These are phyloP conservation scores for Barbarea vulgaris DNA, from an alignment of 345 rosid species.

Conservation along the genomic window DNA sequence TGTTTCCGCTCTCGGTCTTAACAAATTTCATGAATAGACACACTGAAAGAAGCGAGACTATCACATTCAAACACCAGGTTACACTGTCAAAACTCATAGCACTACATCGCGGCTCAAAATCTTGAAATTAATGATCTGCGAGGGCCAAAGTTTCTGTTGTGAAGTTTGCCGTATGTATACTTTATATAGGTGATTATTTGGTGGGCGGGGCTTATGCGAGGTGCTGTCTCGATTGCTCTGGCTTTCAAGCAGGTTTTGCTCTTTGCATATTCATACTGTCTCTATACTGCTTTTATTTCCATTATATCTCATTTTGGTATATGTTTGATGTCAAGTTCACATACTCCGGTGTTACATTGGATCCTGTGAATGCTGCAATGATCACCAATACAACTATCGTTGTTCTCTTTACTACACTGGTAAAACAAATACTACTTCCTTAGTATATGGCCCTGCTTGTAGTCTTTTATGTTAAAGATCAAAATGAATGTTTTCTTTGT, in stretches of 20 bases:
- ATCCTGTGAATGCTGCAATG: conserved; percentile 70
- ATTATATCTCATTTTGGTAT: conserved; percentile 20
- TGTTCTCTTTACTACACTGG: conserved; percentile 78
- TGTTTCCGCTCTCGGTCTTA: conserved; percentile 71
- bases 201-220: conserved; percentile 98
- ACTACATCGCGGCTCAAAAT: not conserved
- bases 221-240: conserved; percentile 89
- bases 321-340: conserved; percentile 60
- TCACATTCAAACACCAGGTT: conserved; percentile 78
- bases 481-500: not conserved
- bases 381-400: conserved; percentile 65
- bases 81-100: conserved; percentile 1
- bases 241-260: conserved; percentile 83
- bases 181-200: conserved; percentile 73
- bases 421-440: conserved; percentile 38
- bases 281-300: not conserved
- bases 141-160: not conserved
- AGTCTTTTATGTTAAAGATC: not conserved
- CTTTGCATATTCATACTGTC: not conserved
- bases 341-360: conserved; percentile 67
- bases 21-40: conserved; percentile 64
- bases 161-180: conserved; percentile 20
- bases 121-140: not conserved
- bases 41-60: conserved; percentile 44
- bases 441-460: not conserved